Base-by-base conservation (phyloP, 2,329 filamentous ascomycete species). In the Aspergillus amoenus region DNA sequence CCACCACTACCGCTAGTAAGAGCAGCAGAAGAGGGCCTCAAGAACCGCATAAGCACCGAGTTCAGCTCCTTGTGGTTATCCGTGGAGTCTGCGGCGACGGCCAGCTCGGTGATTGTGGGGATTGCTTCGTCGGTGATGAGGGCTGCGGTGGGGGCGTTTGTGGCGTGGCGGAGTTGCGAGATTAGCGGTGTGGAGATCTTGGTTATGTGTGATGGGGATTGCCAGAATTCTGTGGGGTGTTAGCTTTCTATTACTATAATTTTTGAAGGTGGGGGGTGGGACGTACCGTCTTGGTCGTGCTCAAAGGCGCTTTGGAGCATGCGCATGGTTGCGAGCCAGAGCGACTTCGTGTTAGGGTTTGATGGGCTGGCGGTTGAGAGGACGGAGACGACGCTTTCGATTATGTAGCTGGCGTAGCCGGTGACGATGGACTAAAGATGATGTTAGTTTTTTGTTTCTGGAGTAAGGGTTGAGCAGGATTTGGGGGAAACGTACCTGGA, bases 51-150 rank as follows among this genome's bases (percentile, higher is more conserved):
- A 58, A 99, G 82, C 2, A 83, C 78, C 4, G 82, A 80, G 78
- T 97, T 97, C 66, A 99, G 82, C 64, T 91, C 86, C 79, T 96
- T 96, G 74, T 95, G 91, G 68, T 97, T 93, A 63, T 95, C 89
- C 46, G 90, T 86, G 0, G 91, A 93, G 65, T 93, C 89, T 13
- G 91, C 88, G 0, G 91, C 89, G 18, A 84, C 82, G 1, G 91
- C 92, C 50, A 97, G 82, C 70, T 91, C 89, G 6, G 90, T 88
- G 39, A 96, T 85, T 0, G 91, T 82, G 2, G 91, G 88, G 34
- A 93, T 83, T 44, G 93, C 79, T 49, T 86, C 82, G 34, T 79
- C 56, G 54, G 69, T 69, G 30, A 78, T 68, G 62, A 88, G 84
- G 59, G 74, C 68, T 5, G 78, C 68, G 7, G 69, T 74, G 13